Evolutionary conservation across 371 early-diverging fungal genomes (phyloP), one percentile per base, ranked within the genome.

Genomic region (Syncephalastrum monosporum): DNA sequence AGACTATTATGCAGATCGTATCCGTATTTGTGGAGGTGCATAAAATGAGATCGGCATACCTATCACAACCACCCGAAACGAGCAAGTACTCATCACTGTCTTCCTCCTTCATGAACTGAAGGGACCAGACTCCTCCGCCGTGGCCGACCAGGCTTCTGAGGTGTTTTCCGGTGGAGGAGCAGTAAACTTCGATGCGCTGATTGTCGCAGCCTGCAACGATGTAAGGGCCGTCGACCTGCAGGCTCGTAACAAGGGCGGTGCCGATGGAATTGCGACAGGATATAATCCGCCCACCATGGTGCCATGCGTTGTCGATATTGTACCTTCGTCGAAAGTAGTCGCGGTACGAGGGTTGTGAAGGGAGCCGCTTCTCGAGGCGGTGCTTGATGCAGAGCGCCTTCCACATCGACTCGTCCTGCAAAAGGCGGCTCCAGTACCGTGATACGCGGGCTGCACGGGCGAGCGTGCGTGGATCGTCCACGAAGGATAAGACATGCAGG

Each of bases 91-190:
- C 83, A 45, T 58, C 17, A 23, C 48, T 23, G 84, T 42, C 84
- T 64, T 59, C 79, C 23, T 73, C 75, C 45, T 79, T 85, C 42
- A 86, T 82, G 59, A 81, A 91, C 62, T 91, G 89, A 43, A 96
- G 80, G 5, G 94, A 90, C 97, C 97, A 96, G 2, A 97, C 93
- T 38, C 97, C 96, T 14, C 95, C 96, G 42, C 82, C 83, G 73
- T 96, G 97, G 1, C 95, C 95, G 42, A 75, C 75, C n/a, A 95
- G 74, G 19, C 82, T 82, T 59, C 85, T 74, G 21, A 83, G 59
- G 23, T 85, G 67, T 15, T 74, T 67, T 0, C 92, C 92, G n/a
- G 85, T 82, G 14, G 67, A 72, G 14, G 84, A 83, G 67, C 89
- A 88, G 74, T 90, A 94, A 25, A 94, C 85, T 57, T 91, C 88